phyloP scores from a whole-genome alignment of 208 protist genomes.

The Trypanosoma melophagium region DNA sequence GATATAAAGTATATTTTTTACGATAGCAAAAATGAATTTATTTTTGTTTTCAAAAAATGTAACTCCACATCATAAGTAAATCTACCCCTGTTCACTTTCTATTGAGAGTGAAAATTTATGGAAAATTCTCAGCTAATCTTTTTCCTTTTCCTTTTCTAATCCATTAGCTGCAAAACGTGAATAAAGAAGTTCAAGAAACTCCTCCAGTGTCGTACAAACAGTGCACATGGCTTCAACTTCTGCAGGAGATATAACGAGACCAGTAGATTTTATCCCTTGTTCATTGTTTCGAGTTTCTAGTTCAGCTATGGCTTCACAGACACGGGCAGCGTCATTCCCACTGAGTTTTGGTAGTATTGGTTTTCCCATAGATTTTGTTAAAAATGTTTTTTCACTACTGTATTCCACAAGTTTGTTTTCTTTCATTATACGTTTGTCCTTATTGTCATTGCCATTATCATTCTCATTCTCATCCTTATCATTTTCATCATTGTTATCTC shows the following conservation, averaged over 20 bases:
- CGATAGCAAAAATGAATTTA: too few relatives aligned
- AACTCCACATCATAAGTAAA: too few relatives aligned
- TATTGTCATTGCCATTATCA: background rate
- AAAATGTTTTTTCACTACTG: background rate
- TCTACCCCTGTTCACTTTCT: too few relatives aligned
- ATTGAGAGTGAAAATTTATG: too few relatives aligned
- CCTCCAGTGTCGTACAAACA: conserved; percentile 54
- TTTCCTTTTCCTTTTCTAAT: background rate
- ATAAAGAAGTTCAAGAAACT: conserved; percentile 52
- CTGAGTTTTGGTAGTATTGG: conserved; percentile 12
- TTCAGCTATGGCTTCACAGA: conserved; percentile 15
- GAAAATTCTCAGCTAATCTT: too few relatives aligned
- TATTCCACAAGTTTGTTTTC: background rate
- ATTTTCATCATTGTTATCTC: conserved; percentile 24
- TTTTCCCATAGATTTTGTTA: conserved; percentile 1
- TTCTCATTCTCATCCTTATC: conserved; percentile 11
- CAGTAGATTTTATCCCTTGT: background rate
- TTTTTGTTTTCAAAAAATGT: too few relatives aligned
- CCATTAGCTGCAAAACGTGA: conserved; percentile 27
- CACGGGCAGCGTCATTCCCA: conserved; percentile 8
- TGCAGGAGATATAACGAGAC: conserved; percentile 59
- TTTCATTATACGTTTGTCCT: background rate
- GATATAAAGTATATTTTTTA: background rate
- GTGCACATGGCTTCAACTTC: conserved; percentile 80
- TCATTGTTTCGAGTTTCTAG: background rate